Percentiles rank a stretch among this genome's conserved stretches.
Evolutionary conservation across 73 alveolate species (phyloP).

Genomic region (Durusdinium trenchii): DNA sequence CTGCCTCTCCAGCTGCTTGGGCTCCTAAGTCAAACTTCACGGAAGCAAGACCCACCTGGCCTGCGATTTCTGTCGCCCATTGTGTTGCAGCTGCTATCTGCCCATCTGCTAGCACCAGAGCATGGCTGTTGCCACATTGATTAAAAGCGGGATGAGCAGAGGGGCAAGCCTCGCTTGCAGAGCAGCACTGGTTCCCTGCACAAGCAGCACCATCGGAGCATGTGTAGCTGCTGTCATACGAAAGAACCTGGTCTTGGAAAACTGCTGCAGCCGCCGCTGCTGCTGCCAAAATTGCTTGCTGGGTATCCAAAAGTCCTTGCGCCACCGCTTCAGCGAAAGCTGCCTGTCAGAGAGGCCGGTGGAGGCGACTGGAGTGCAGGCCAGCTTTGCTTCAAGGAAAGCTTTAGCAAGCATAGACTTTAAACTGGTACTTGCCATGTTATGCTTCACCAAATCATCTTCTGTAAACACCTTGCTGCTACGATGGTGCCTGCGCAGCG

Average conservation of each 20-base stretch:
- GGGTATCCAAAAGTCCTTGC: not conserved
- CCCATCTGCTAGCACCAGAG: not conserved
- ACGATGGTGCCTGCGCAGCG: slow-evolving; percentile 1
- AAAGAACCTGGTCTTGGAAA: not conserved
- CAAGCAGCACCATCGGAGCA: slow-evolving; percentile 24
- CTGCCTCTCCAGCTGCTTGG: slow-evolving; percentile 1
- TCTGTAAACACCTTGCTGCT: too few species aligned
- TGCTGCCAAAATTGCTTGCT: not conserved
- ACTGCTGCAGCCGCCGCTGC: slow-evolving; percentile 57
- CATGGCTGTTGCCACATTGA: not conserved
- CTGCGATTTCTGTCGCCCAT: not conserved
- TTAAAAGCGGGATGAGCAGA: slow-evolving; percentile 13
- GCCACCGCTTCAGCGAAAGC: not conserved
- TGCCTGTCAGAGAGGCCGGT: not conserved
- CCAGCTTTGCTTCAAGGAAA: not conserved
- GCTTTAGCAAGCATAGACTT: not conserved
- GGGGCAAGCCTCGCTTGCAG: slow-evolving; percentile 6
- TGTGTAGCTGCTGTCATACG: not conserved
- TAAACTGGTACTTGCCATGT: not conserved
- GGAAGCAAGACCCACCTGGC: not conserved
- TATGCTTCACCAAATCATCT: too few species aligned
- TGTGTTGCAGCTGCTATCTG: slow-evolving; percentile 24
- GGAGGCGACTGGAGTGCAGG: not conserved
- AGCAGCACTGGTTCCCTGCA: slow-evolving; percentile 25
- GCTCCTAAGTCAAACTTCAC: not conserved